These are phyloP conservation scores for Durusdinium trenchii DNA, from an alignment of 73 alveolate genomes.

Conservation along the genomic window DNA sequence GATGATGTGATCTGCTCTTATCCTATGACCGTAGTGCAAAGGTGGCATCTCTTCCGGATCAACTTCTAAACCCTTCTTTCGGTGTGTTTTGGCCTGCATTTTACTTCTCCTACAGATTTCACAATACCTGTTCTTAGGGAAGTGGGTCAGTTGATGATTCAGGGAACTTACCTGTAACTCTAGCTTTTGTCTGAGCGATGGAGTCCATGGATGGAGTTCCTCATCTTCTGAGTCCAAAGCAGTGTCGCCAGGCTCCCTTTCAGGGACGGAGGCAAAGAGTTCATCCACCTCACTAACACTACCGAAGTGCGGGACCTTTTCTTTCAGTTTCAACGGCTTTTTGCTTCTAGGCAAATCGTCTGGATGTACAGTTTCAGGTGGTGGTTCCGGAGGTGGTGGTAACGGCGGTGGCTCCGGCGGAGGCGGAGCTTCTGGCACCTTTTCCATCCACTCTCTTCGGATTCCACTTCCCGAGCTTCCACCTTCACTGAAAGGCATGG, in stretches of 20 bases:
- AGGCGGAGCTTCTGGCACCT: too few relatives aligned
- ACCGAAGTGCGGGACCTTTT: too few relatives aligned
- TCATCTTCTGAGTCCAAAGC: slow-evolving; percentile 52
- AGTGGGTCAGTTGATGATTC: slow-evolving; percentile 6
- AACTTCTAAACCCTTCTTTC: background rate
- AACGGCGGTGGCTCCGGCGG: too few relatives aligned
- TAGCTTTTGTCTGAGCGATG: slow-evolving; percentile 8
- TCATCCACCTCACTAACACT: too few relatives aligned
- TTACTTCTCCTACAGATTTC: slow-evolving; percentile 32
- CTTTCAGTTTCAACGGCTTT: too few relatives aligned
- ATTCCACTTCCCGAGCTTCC: too few relatives aligned
- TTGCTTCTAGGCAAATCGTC: too few relatives aligned
- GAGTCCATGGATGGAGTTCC: slow-evolving; percentile 34
- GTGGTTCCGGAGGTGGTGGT: too few relatives aligned
- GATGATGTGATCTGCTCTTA: slow-evolving; percentile 62
- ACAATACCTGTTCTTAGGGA: slow-evolving; percentile 33
- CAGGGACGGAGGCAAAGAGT: background rate
- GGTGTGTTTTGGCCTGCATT: background rate
- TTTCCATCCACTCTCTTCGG: too few relatives aligned
- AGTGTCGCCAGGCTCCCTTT: background rate
- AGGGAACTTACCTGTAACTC: background rate
- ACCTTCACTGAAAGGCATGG: too few relatives aligned
- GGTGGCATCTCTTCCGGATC: slow-evolving; percentile 56
- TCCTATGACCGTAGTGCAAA: slow-evolving; percentile 1
- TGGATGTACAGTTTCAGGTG: too few relatives aligned